phyloP scores from a whole-genome alignment of 2,329 filamentous ascomycete species.

The Colletotrichum lini region DNA sequence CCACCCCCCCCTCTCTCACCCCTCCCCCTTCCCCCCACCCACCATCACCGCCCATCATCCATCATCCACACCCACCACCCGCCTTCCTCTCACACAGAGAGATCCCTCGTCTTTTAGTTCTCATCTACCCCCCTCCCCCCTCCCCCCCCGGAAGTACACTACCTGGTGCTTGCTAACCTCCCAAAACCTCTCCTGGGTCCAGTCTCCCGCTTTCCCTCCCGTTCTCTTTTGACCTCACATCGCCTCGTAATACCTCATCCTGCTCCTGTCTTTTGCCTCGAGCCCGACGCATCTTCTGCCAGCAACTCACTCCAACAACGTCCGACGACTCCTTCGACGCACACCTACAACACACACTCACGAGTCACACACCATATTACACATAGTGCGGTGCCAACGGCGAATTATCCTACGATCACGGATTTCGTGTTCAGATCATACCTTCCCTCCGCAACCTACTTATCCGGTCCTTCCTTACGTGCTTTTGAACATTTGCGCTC shows the following conservation, averaged over 20 bases:
- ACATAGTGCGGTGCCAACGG: not conserved
- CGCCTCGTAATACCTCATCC: constrained; percentile 25
- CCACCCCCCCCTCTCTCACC: not conserved
- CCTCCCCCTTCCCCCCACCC: not conserved
- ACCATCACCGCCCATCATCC: not conserved
- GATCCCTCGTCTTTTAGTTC: constrained; percentile 35
- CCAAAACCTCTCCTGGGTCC: constrained; percentile 14
- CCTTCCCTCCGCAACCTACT: constrained; percentile 5
- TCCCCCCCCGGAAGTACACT: constrained; percentile 27
- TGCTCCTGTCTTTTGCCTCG: not conserved
- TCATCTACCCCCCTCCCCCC: constrained; percentile 17
- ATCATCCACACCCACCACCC: constrained; percentile 19
- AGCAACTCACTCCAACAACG: not conserved
- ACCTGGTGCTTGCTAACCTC: constrained; percentile 29
- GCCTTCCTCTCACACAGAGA: constrained; percentile 8
- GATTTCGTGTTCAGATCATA: not conserved
- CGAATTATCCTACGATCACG: constrained; percentile 4
- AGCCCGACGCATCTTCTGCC: not conserved
- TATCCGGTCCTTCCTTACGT: constrained; percentile 5
- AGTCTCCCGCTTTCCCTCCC: constrained; percentile 11
- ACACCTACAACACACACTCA: not conserved
- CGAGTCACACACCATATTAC: not conserved
- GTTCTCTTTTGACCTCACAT: constrained; percentile 36
- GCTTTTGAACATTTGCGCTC: constrained; percentile 1
- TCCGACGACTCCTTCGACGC: constrained; percentile 10